Conservation (phyloP, 305 asterid genomes). For the Plantago coronopus region DNA sequence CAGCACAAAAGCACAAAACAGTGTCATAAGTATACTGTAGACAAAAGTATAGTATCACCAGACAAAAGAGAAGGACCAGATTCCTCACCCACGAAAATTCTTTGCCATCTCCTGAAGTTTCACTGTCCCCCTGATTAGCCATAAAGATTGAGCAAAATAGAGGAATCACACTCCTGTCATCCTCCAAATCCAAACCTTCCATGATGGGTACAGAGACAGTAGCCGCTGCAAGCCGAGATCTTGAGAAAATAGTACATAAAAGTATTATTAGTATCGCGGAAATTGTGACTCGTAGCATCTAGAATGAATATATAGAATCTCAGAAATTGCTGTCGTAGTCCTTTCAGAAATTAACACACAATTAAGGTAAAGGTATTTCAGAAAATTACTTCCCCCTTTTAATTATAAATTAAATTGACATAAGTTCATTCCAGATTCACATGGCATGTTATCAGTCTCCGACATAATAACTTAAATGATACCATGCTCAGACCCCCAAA, state of each 20-base stretch:
- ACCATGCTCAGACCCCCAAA: background rate
- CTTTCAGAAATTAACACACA: no score
- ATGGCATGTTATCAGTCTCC: background rate
- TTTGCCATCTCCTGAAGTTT: slow-evolving; percentile 71
- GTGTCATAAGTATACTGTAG: slow-evolving; percentile 15
- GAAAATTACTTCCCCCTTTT: background rate
- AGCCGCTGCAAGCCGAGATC: slow-evolving; percentile 74
- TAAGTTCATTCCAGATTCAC: background rate
- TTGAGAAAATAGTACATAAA: slow-evolving; percentile 19
- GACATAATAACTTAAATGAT: background rate
- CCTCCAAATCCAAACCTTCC: slow-evolving; percentile 35
- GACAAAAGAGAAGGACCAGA: slow-evolving; percentile 8
- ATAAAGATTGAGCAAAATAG: slow-evolving; percentile 72
- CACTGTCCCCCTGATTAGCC: slow-evolving; percentile 80
- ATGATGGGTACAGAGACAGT: slow-evolving; percentile 46
- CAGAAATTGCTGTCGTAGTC: no score
- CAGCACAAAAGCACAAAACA: slow-evolving; percentile 16
- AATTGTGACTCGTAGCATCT: background rate
- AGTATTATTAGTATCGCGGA: background rate
- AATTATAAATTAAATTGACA: background rate
- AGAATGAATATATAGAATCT: no score
- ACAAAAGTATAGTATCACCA: background rate
- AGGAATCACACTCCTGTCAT: slow-evolving; percentile 46
- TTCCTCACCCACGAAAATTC: slow-evolving; percentile 63
- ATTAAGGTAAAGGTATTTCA: no score